Evolutionary conservation across 352 stramenopile genomes (phyloP).

Genomic region (Elongisporangium anandrum): DNA sequence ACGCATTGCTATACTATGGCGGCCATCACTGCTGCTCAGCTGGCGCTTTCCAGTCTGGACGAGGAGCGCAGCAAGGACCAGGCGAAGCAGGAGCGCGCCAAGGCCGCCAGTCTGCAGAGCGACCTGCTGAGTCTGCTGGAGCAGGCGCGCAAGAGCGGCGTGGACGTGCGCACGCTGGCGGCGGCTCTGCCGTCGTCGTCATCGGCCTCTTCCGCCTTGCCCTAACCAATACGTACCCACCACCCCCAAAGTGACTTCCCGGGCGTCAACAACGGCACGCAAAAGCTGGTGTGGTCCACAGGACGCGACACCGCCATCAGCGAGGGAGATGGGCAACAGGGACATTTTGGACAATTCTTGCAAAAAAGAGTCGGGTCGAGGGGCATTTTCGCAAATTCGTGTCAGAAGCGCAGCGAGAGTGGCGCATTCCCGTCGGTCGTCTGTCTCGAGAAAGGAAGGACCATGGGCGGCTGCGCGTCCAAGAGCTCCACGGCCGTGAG

Average conservation of each 20-base stretch:
- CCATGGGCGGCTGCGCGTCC: slow-evolving; percentile 43
- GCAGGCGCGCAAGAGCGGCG: slow-evolving; percentile 50
- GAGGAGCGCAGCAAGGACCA: slow-evolving; percentile 63
- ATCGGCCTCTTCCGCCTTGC: neutral
- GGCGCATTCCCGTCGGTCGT: neutral
- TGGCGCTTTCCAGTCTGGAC: slow-evolving; percentile 78
- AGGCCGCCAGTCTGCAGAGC: slow-evolving; percentile 44
- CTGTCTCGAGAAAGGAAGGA: slow-evolving; percentile 3
- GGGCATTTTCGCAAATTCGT: neutral
- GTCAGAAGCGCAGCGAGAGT: neutral
- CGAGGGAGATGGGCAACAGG: neutral
- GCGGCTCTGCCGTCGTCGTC: slow-evolving; percentile 13
- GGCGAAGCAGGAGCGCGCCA: slow-evolving; percentile 58
- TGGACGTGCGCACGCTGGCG: slow-evolving; percentile 62
- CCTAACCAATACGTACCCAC: neutral
- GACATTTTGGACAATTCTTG: neutral
- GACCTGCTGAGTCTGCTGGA: slow-evolving; percentile 73
- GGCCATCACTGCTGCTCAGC: slow-evolving; percentile 34
- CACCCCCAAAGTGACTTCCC: neutral
- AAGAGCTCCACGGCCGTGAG: slow-evolving; percentile 16
- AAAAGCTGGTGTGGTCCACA: neutral
- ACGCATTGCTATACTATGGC: neutral
- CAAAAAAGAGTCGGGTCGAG: neutral
- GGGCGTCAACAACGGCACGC: neutral
- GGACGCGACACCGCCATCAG: neutral